Base-by-base conservation (phyloP, 2,329 filamentous ascomycete genomes). In the Claviceps fusiformis region DNA sequence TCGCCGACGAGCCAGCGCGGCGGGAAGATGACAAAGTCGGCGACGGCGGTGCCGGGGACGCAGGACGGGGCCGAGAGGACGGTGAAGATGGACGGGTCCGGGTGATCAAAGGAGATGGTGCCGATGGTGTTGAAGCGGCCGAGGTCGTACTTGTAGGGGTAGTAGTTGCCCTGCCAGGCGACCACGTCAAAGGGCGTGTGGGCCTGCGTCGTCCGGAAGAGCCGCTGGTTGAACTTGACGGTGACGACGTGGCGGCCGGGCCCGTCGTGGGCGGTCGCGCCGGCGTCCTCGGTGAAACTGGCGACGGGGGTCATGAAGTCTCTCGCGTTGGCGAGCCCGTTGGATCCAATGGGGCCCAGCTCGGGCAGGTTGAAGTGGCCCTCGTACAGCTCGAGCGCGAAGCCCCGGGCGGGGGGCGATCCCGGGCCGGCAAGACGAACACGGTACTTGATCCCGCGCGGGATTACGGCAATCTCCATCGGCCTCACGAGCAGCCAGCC, bases 71-170 rank as follows among this genome's bases (percentile, higher is more conserved):
- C 82, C 1, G 85, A 82, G 3, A 87, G 72, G 4, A 88, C 85
- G 0, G 82, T 90, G 71, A 83, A 91, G 66, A 92, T 90, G 57
- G 79, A 83, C 0, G 87, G 87, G 64, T 91, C 87, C 0, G 86
- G 86, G 63, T 92, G 87, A 67, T 91, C 87, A 64, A 80, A 87
- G 27, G 81, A 84, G 60, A 87, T 81, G 57, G 76, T 82, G 39
- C 87, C 87, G 39, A 91, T 83, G 47, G 81, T 81, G 67, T 83
- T 86, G 74, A 89, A 91, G 27, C 85, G 81, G 17, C 84, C 85
- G 0, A 92, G 75, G 63, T 91, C 87, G 70, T 91, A 92, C 68
- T 91, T 92, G 75, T 83, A 89, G 0, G 87, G 87, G 59, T 86
- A 85, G 71, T 87, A 90, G 61, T 82, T 87, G 47, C 87, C 87